Percentiles rank a stretch among this genome's conserved stretches.
These are phyloP conservation scores for Candida glucosophila DNA, from an alignment of 1,139 yeast genomes.

Conservation along the genomic window DNA sequence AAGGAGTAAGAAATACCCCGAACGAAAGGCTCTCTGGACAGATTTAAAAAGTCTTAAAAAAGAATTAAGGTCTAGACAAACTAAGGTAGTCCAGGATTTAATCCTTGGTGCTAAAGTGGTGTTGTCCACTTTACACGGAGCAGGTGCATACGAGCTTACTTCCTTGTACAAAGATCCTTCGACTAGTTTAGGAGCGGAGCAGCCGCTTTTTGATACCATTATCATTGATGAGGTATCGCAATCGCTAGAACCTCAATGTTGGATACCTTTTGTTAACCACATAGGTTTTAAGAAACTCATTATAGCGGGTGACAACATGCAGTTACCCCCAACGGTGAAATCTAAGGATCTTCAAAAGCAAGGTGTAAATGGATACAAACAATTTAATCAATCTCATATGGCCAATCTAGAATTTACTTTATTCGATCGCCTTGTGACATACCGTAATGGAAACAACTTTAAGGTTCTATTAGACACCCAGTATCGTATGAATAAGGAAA, in stretches of 20 bases:
- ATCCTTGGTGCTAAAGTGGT: conserved; percentile 60
- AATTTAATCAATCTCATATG: conserved; percentile 19
- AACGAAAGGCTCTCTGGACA: conserved; percentile 57
- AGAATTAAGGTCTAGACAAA: conserved; percentile 63
- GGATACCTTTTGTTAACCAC: conserved; percentile 84
- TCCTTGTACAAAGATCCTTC: conserved; percentile 28
- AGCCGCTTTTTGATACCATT: conserved; percentile 61
- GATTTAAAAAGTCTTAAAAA: conserved; percentile 62
- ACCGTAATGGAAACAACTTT: conserved; percentile 40
- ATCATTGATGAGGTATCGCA: conserved; percentile 96
- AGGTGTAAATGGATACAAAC: conserved; percentile 7
- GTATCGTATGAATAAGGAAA: conserved; percentile 74
- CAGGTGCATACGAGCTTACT: conserved; percentile 63
- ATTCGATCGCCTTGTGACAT: conserved; percentile 67
- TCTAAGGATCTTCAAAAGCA: conserved; percentile 1
- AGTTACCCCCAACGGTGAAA: conserved; percentile 74
- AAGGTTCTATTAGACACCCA: conserved; percentile 59
- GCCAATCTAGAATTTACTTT: conserved; percentile 53
- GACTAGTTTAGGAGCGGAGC: conserved; percentile 11
- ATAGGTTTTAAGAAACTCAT: conserved; percentile 52
- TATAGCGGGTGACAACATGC: conserved; percentile 82
- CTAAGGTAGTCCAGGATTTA: conserved; percentile 51
- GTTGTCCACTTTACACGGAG: conserved; percentile 79
- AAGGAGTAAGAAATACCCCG: conserved; percentile 58
- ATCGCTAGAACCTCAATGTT: conserved; percentile 88